Evolutionary conservation across 1,284 basidiomycete genomes (phyloP).

Genomic region (Limonomyces culmigenus): DNA sequence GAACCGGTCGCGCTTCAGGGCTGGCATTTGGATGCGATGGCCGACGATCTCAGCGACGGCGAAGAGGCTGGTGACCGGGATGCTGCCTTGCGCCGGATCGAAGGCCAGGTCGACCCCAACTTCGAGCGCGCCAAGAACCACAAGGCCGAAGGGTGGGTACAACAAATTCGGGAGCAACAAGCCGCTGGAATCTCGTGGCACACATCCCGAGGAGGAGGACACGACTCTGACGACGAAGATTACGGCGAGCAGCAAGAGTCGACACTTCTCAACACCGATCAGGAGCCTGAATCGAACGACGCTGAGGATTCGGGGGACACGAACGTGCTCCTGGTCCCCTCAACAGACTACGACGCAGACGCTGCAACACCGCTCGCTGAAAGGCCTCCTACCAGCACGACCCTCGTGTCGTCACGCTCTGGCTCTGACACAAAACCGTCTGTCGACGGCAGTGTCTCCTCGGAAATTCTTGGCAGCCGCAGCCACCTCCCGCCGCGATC

Average conservation of each 20-base stretch:
- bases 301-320: neutral
- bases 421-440: conserved; percentile 28
- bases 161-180: conserved; percentile 47
- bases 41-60: conserved; percentile 61
- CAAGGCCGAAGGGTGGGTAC: conserved; percentile 73
- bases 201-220: conserved; percentile 32
- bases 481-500: neutral
- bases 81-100: conserved; percentile 58
- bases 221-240: conserved; percentile 24
- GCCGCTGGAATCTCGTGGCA: conserved; percentile 37
- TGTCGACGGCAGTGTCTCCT: conserved; percentile 42
- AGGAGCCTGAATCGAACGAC: too few species aligned
- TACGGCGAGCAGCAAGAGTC: conserved; percentile 8
- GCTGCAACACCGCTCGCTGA: conserved; percentile 2
- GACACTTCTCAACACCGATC: neutral
- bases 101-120: conserved; percentile 67
- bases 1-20: conserved; percentile 27
- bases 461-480: conserved; percentile 48
- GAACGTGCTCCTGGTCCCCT: neutral
- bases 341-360: neutral
- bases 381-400: neutral
- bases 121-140: conserved; percentile 49
- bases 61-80: conserved; percentile 66
- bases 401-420: neutral
- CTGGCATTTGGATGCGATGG: conserved; percentile 67